Conservation (phyloP, 192 early-diverging fungal genomes). For the Rhizophagus clarus region DNA sequence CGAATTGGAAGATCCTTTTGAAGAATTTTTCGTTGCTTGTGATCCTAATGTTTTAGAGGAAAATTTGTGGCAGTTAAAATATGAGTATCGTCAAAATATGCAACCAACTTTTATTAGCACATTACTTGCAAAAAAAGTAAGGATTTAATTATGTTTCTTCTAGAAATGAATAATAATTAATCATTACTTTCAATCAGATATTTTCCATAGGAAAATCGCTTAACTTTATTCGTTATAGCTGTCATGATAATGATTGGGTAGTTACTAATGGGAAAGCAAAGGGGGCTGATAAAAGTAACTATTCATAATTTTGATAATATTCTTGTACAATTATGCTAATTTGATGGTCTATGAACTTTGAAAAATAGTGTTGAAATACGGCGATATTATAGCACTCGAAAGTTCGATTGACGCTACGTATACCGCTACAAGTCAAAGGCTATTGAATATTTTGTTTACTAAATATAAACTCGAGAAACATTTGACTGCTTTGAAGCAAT, state of each 20-base stretch:
- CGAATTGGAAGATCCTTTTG: conserved; percentile 88
- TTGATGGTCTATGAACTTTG: neutral
- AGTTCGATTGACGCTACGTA: conserved; percentile 74
- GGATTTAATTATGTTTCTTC: neutral
- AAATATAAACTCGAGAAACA: conserved; percentile 87
- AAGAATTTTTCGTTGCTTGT: conserved; percentile 86
- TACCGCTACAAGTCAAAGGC: conserved; percentile 66
- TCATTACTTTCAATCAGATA: conserved; percentile 51
- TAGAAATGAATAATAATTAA: neutral
- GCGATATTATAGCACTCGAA: conserved; percentile 71
- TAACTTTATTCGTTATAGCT: conserved; percentile 76
- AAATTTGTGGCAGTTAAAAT: conserved; percentile 84
- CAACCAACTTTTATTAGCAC: conserved; percentile 83
- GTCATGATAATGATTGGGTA: conserved; percentile 54
- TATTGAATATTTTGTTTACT: conserved; percentile 76
- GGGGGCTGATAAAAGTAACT: neutral
- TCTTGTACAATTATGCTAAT: neutral
- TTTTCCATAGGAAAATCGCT: conserved; percentile 85
- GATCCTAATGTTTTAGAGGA: conserved; percentile 60
- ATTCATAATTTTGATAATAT: conserved; percentile 1
- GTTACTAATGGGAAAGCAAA: neutral
- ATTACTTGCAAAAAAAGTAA: conserved; percentile 78
- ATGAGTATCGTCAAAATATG: conserved; percentile 74
- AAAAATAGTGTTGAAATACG: conserved; percentile 58
- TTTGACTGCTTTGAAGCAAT: conserved; percentile 82